Evolutionary conservation across 2,329 filamentous ascomycete species (phyloP), one percentile per base, ranked within the genome.

Genomic region (Fusarium duplospermum): DNA sequence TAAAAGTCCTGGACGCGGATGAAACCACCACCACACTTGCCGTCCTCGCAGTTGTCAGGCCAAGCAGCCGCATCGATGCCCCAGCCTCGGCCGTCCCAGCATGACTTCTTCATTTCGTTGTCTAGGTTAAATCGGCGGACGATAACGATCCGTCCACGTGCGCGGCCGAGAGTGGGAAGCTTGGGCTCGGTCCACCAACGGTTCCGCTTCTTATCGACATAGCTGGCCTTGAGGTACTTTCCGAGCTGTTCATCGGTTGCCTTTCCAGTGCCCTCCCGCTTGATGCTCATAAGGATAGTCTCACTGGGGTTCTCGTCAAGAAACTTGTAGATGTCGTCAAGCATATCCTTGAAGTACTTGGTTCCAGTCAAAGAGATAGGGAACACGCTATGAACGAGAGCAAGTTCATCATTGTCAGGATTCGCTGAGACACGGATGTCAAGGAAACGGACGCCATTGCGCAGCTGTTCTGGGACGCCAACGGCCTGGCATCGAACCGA

Each of bases 1-100:
- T 97, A 98, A 83, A 96, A 98, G 85, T 98, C 96, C 84, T 98
- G 96, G 47, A 98, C 92, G 74, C 93, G 92, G 68, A 98, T 90
- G 72, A 91, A 87, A 4, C 94, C 94, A 77, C 91, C 91, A 10
- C 89, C 89, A 58, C 90, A 90, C 36, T 86, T 87, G 65, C 93
- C 92, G 79, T 97, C 91, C 35, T 93, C 91, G 71, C 93, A 94
- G 84, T 98, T 98, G 84, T 98, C 93, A 0, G 93, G 94, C 96
- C 96, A 98, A 59, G 81, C 81, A 71, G 89, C 87, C 24, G 87
- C 90, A 80, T 93, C 90, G 56, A 93, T 87, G 50, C 88, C 90
- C 83, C 86, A 90, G 57, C 88, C 89, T 8, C 80, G 77, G 36
- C 84, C 86, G 45, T 84, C 85, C 83, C 89, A 86, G 78, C 88